Conservation (phyloP, 306 rosid genomes). For the Cicer pinnatifidum region DNA sequence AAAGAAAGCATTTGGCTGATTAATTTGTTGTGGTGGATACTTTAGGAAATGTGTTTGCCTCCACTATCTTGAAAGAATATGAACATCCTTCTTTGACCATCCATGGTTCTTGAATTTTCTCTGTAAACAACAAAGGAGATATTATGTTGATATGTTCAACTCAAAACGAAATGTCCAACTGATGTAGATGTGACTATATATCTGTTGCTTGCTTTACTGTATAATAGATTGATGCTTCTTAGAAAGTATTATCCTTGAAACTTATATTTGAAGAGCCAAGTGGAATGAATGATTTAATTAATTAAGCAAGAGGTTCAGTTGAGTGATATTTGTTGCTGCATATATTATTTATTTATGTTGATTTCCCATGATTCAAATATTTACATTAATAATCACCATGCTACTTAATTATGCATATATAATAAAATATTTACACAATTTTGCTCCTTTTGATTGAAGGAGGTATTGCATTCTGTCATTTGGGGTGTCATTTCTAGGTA, state of each 20-base stretch:
- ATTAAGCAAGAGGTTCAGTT: constrained; percentile 10
- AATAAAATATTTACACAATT: background rate
- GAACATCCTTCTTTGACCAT: constrained; percentile 15
- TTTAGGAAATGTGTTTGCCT: constrained; percentile 34
- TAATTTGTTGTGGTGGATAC: constrained; percentile 28
- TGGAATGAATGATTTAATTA: background rate
- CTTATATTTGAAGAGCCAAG: constrained; percentile 18
- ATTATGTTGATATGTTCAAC: constrained; percentile 37
- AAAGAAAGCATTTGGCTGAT: constrained; percentile 38
- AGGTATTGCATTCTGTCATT: no score
- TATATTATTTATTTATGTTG: constrained; percentile 26
- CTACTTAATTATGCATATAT: background rate
- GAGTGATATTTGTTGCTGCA: constrained; percentile 10
- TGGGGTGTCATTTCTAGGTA: no score
- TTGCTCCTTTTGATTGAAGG: no score
- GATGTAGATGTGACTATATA: constrained; percentile 13
- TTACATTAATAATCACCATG: background rate
- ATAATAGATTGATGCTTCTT: constrained; percentile 32
- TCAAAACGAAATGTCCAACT: constrained; percentile 10
- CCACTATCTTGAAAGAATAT: constrained; percentile 37
- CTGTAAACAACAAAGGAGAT: constrained; percentile 25
- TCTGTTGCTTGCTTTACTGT: constrained; percentile 35
- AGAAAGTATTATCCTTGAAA: constrained; percentile 12
- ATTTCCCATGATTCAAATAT: constrained; percentile 3
- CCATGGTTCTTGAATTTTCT: constrained; percentile 15